Percentiles rank a stretch among this genome's conserved stretches.
phyloP scores from a whole-genome alignment of 805 yeast genomes.

The Kazachstania bromeliacearum region DNA sequence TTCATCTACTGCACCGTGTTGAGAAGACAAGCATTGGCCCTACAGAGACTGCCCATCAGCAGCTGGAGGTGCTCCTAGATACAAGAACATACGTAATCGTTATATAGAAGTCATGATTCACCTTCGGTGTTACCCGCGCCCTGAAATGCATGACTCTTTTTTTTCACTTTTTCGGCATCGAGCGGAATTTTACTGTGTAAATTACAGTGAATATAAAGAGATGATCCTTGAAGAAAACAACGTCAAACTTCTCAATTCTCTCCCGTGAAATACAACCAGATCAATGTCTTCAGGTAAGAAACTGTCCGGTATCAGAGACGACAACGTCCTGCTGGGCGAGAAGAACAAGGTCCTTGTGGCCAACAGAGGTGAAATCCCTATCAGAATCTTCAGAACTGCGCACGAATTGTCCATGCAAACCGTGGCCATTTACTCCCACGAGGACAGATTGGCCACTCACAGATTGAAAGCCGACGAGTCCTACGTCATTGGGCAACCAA shows the following conservation, averaged over 20 bases:
- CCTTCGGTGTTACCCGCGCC: too few relatives aligned
- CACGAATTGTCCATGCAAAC: conserved; percentile 96
- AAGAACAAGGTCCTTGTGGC: conserved; percentile 62
- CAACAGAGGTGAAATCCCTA: conserved; percentile 79
- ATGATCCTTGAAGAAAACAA: too few relatives aligned
- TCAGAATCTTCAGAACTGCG: conserved; percentile 89
- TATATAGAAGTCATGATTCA: too few relatives aligned
- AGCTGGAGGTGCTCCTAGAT: conserved; percentile 52
- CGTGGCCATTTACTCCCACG: conserved; percentile 93
- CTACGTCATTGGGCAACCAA: conserved; percentile 80
- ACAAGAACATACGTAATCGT: background rate
- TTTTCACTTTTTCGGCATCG: too few relatives aligned
- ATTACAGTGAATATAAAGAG: too few relatives aligned
- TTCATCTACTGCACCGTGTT: conserved; percentile 58
- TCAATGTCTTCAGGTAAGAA: too few relatives aligned
- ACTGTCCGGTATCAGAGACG: conserved; percentile 27
- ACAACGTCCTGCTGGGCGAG: conserved; percentile 31
- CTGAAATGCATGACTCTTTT: too few relatives aligned
- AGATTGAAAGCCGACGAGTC: conserved; percentile 91
- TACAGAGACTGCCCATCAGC: conserved; percentile 64
- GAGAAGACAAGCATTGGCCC: conserved; percentile 45
- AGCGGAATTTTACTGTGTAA: too few relatives aligned
- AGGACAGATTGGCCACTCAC: conserved; percentile 91
- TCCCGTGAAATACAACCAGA: too few relatives aligned
- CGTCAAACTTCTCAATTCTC: too few relatives aligned